Percentiles rank a stretch among this genome's conserved stretches.
These are phyloP conservation scores for Clathrospora elynae DNA, from an alignment of 2,329 filamentous ascomycete species.

Conservation along the genomic window DNA sequence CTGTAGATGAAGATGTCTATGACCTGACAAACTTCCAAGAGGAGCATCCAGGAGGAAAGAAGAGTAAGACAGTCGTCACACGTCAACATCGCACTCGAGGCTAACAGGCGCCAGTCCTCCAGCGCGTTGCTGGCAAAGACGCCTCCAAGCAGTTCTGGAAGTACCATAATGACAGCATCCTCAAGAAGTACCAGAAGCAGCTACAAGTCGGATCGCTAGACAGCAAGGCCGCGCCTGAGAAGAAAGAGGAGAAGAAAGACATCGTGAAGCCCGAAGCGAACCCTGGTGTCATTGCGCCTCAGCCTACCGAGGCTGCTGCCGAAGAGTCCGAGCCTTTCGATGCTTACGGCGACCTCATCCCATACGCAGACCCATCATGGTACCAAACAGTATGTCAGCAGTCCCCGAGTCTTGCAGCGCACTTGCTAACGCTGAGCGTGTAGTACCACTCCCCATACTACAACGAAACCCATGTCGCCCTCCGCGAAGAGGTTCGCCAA, in stretches of 20 bases:
- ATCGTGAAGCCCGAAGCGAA: conserved; percentile 64
- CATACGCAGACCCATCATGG: conserved; percentile 91
- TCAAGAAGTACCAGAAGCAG: conserved; percentile 66
- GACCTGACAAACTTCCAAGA: conserved; percentile 75
- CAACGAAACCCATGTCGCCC: conserved; percentile 89
- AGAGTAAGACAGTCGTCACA: conserved; percentile 58
- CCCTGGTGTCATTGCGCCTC: conserved; percentile 57
- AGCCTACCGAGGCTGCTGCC: conserved; percentile 46
- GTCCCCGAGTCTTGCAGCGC: neutral
- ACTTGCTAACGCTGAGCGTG: conserved; percentile 10
- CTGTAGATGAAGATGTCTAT: conserved; percentile 94
- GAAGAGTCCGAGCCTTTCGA: conserved; percentile 76
- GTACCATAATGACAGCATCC: conserved; percentile 64
- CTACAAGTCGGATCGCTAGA: conserved; percentile 76
- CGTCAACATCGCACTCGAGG: neutral
- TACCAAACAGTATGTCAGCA: conserved; percentile 78
- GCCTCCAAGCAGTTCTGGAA: conserved; percentile 73
- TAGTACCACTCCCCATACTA: conserved; percentile 96
- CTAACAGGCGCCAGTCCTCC: conserved; percentile 58
- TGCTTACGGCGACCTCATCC: conserved; percentile 82
- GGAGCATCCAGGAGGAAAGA: conserved; percentile 69
- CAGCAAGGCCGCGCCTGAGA: conserved; percentile 67
- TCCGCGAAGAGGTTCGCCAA: conserved; percentile 86
- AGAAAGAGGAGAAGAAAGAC: conserved; percentile 54
- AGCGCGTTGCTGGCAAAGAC: conserved; percentile 68